A percentile compares a stretch with the other conserved stretches of the same genome.
These are phyloP conservation scores for Aspergillus pseudoviridinutans DNA, from an alignment of 2,329 filamentous ascomycete genomes.

Conservation along the genomic window DNA sequence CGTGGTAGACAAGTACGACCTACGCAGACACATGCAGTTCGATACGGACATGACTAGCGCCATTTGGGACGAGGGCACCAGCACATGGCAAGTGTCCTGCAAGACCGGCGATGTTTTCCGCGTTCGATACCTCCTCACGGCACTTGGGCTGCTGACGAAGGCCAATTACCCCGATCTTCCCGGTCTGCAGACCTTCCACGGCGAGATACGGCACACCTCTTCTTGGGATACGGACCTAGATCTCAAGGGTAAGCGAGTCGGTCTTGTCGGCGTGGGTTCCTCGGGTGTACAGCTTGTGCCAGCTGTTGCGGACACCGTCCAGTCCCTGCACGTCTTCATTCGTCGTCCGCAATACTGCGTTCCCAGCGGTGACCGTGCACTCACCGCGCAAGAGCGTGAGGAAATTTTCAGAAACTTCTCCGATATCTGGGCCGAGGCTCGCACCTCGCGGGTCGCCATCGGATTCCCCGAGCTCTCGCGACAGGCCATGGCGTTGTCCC, in stretches of 20 bases:
- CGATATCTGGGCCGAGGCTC: slow-evolving; percentile 1
- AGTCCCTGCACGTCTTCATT: slow-evolving; percentile 30
- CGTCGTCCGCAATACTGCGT: slow-evolving; percentile 36
- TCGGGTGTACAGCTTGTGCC: slow-evolving; percentile 27
- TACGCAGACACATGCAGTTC: slow-evolving; percentile 18
- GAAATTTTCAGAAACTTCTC: slow-evolving; percentile 9
- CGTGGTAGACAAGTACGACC: slow-evolving; percentile 20
- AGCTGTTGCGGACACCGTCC: slow-evolving; percentile 23
- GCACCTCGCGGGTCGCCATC: slow-evolving; percentile 6
- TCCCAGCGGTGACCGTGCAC: slow-evolving; percentile 26
- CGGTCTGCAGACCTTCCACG: slow-evolving; percentile 50
- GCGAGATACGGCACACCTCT: slow-evolving; percentile 51
- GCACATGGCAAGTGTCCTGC: slow-evolving; percentile 12
- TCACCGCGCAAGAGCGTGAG: slow-evolving; percentile 23
- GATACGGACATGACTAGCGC: slow-evolving; percentile 13
- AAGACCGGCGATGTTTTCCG: slow-evolving; percentile 3
- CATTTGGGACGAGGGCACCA: slow-evolving; percentile 5
- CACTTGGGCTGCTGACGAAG: slow-evolving; percentile 26
- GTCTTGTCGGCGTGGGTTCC: slow-evolving; percentile 40
- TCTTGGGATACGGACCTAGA: slow-evolving; percentile 49
- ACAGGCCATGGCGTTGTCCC: slow-evolving; percentile 1
- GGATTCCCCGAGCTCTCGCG: slow-evolving; percentile 5
- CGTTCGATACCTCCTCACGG: slow-evolving; percentile 13
- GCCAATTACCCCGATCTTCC: slow-evolving; percentile 52
- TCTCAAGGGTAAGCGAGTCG: slow-evolving; percentile 44